Evolutionary conservation across 306 rosid species (phyloP), one percentile per base, ranked within the genome.

Genomic region (Lathyrus sativus): DNA sequence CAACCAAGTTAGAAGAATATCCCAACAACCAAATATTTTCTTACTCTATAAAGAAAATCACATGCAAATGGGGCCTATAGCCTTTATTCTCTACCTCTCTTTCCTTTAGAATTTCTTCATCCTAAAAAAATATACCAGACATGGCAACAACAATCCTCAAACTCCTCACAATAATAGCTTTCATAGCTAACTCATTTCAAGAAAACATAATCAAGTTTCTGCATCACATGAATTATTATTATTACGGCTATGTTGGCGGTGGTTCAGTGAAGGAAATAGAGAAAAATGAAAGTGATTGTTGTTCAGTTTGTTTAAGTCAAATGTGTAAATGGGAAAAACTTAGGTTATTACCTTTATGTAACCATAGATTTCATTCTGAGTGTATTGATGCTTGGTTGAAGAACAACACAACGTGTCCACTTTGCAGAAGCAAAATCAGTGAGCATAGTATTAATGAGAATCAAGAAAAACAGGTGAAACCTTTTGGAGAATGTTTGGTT

Each of bases 381-480:
- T 80, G 84, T 59, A 71, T 80, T 57, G 78, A 37, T n/a, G 63
- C 19, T 44, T 80, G 84, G 80, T 61, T 75, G 78, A 71, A 75
- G 80, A 75, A 70, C 4, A 76, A 71, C 18, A 22, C 70, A 4
- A 80, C 84, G 1, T 80, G 84, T 31, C 84, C 84, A 59, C 84
- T 80, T 33, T 80, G 84, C 43, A 80, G 84, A 46, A 65, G 31
- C 74, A 70, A 65, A 15, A 51, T 68, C 62, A 73, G 3, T 26
- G 71, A 68, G 5, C 70, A 75, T 55, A 9, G 13, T 51, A 0
- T 18, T 11, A 9, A 19, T 0, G 37, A 39, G 1, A 15, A 58
- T 24, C 67, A 65, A 18, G 56, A 19, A 2, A 70, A 59, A 41
- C 54, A 48, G 14, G 65, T 63, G 51, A 64, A 79, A 6, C 57